These are phyloP conservation scores for Mycena latifolia DNA, from an alignment of 768 basidiomycete genomes.

Conservation along the genomic window DNA sequence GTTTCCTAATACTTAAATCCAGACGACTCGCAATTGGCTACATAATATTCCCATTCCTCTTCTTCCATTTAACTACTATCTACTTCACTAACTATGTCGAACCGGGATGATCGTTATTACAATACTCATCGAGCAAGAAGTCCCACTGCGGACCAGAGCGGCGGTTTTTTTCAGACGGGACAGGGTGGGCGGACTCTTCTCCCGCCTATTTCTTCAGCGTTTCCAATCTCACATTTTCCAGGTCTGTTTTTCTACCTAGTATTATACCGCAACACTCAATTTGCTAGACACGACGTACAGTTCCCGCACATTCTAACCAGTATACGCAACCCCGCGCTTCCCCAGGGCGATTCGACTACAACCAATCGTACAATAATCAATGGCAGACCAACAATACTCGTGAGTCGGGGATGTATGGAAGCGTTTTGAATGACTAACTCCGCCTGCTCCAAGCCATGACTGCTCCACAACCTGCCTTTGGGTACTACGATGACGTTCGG, in stretches of 20 bases:
- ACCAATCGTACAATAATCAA: slow-evolving; percentile 58
- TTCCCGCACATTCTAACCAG: slow-evolving; percentile 69
- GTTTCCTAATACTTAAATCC: slow-evolving; percentile 59
- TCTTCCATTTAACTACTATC: slow-evolving; percentile 50
- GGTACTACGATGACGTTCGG: slow-evolving; percentile 70
- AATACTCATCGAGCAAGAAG: slow-evolving; percentile 77
- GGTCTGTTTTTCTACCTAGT: slow-evolving; percentile 79
- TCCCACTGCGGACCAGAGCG: slow-evolving; percentile 73
- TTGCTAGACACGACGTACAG: slow-evolving; percentile 65
- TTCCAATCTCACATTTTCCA: slow-evolving; percentile 93
- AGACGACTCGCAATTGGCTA: slow-evolving; percentile 59
- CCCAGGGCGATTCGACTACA: slow-evolving; percentile 70
- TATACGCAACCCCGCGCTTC: slow-evolving; percentile 77
- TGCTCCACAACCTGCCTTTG: slow-evolving; percentile 61
- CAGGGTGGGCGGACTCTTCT: slow-evolving; percentile 93
- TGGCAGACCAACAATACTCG: slow-evolving; percentile 51
- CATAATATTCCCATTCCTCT: slow-evolving; percentile 69
- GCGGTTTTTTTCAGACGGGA: slow-evolving; percentile 79
- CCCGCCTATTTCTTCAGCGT: slow-evolving; percentile 86
- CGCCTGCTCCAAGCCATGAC: slow-evolving; percentile 40
- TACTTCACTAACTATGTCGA: slow-evolving; percentile 63
- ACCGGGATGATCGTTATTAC: slow-evolving; percentile 80
- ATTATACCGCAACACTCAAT: slow-evolving; percentile 68
- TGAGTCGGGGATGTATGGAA: slow-evolving; percentile 43
- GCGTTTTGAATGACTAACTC: slow-evolving; percentile 52